phyloP scores from a whole-genome alignment of 192 early-diverging fungal genomes.

The Glomus cerebriforme region DNA sequence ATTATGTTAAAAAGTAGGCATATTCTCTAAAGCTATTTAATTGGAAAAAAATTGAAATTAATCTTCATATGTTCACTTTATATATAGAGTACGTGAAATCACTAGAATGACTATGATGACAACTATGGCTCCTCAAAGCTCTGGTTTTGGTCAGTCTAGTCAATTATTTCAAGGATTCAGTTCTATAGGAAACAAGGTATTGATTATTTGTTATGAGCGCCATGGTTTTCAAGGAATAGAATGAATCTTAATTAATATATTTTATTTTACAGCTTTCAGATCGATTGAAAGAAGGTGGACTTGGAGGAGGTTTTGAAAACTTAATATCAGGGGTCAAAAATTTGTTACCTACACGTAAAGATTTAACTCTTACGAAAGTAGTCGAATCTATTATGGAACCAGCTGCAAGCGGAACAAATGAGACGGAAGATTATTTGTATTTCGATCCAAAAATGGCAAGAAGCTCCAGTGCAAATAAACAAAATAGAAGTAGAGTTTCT shows the following conservation, averaged over 20 bases:
- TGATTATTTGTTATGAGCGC: neutral
- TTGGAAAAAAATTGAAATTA: neutral
- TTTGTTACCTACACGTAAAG: conserved; percentile 86
- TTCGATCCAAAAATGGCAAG: conserved; percentile 84
- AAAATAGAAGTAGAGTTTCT: conserved; percentile 45
- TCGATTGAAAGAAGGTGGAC: conserved; percentile 65
- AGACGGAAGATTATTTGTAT: conserved; percentile 82
- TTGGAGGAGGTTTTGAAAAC: conserved; percentile 72
- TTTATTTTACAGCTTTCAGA: conserved; percentile 45
- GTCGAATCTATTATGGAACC: conserved; percentile 87
- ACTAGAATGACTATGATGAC: conserved; percentile 64
- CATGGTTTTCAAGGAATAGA: neutral
- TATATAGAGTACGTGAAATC: conserved; percentile 56
- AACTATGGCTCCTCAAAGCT: conserved; percentile 43
- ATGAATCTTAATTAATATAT: neutral
- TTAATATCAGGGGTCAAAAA: conserved; percentile 91
- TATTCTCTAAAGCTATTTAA: neutral
- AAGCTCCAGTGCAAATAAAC: conserved; percentile 49
- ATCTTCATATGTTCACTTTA: neutral
- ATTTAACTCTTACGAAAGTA: conserved; percentile 82
- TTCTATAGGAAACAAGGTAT: conserved; percentile 71
- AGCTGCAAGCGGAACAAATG: conserved; percentile 46
- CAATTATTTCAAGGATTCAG: conserved; percentile 64
- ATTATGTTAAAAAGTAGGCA: conserved; percentile 81
- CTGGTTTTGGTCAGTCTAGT: conserved; percentile 51